Conservation (phyloP, 164 flowering plant species). For the Stephania yunnanensis region DNA sequence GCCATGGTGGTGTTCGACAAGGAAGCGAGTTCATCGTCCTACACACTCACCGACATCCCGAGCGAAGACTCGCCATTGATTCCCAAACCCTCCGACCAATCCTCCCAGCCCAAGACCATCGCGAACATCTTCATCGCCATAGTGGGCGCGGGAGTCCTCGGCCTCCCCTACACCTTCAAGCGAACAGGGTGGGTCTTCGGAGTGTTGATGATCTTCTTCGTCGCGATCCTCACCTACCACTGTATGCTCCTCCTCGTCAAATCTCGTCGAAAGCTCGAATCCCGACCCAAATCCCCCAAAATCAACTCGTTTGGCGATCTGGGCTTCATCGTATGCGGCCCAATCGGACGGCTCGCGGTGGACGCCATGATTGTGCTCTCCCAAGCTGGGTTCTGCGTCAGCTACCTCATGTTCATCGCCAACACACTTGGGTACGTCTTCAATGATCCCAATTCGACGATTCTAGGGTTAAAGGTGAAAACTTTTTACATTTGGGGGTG, state of each 20-base stretch:
- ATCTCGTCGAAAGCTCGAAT: constrained; percentile 39
- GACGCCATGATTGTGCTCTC: constrained; percentile 50
- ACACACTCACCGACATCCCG: constrained; percentile 22
- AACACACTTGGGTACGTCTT: constrained; percentile 39
- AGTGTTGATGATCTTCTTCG: constrained; percentile 36
- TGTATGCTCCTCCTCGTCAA: constrained; percentile 68
- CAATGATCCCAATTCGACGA: neutral
- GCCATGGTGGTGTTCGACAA: constrained; percentile 30
- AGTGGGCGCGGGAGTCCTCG: constrained; percentile 86
- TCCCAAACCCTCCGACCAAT: constrained; percentile 21
- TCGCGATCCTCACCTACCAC: constrained; percentile 50
- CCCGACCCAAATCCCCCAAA: constrained; percentile 18
- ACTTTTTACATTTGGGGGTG: constrained; percentile 55
- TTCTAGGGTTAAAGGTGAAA: constrained; percentile 28
- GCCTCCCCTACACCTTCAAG: constrained; percentile 77
- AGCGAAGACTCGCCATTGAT: constrained; percentile 60
- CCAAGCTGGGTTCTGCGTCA: constrained; percentile 54
- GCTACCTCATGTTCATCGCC: constrained; percentile 48
- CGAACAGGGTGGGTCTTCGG: constrained; percentile 62
- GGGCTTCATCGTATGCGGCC: constrained; percentile 47
- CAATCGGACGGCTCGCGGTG: constrained; percentile 36
- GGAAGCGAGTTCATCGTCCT: constrained; percentile 35
- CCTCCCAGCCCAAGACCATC: constrained; percentile 61
- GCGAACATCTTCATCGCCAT: constrained; percentile 85
- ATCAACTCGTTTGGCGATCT: constrained; percentile 52